A percentile compares a stretch with the other conserved stretches of the same genome.
These are phyloP conservation scores for Lactarius hatsudake DNA, from an alignment of 768 basidiomycete species.

Conservation along the genomic window DNA sequence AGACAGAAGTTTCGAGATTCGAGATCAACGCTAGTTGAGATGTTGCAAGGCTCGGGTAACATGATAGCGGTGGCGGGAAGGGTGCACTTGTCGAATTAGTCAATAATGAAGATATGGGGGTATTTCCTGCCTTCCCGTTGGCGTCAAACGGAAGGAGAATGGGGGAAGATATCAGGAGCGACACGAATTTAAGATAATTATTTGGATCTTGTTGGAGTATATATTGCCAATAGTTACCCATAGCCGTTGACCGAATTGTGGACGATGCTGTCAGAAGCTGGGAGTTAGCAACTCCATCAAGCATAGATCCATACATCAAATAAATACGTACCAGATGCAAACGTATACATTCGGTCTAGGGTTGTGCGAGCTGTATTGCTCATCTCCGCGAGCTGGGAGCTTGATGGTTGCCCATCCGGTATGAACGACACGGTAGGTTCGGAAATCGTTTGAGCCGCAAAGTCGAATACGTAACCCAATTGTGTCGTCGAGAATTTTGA, in stretches of 20 bases:
- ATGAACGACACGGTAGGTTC: constrained; percentile 46
- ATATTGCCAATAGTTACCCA: constrained; percentile 54
- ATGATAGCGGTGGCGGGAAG: constrained; percentile 60
- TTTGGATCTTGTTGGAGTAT: constrained; percentile 45
- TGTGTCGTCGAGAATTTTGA: constrained; percentile 41
- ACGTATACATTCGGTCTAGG: constrained; percentile 59
- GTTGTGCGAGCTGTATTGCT: constrained; percentile 38
- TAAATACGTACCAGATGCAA: constrained; percentile 49
- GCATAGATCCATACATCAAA: not conserved
- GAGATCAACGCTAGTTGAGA: constrained; percentile 43
- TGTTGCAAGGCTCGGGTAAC: constrained; percentile 51
- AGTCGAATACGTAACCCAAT: constrained; percentile 58
- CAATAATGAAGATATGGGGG: constrained; percentile 41
- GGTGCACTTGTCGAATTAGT: constrained; percentile 39
- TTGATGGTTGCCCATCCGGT: constrained; percentile 45
- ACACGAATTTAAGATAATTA: constrained; percentile 47
- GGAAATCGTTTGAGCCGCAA: constrained; percentile 52
- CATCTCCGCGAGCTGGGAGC: constrained; percentile 45
- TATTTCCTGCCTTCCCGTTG: constrained; percentile 34
- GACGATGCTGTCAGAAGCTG: constrained; percentile 49
- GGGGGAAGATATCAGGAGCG: constrained; percentile 45
- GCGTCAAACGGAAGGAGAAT: constrained; percentile 61
- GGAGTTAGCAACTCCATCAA: constrained; percentile 3
- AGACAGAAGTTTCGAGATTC: constrained; percentile 49
- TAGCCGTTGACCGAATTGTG: constrained; percentile 46